phyloP scores from a whole-genome alignment of 2,329 filamentous ascomycete genomes.

The Xylariaceae sp. region DNA sequence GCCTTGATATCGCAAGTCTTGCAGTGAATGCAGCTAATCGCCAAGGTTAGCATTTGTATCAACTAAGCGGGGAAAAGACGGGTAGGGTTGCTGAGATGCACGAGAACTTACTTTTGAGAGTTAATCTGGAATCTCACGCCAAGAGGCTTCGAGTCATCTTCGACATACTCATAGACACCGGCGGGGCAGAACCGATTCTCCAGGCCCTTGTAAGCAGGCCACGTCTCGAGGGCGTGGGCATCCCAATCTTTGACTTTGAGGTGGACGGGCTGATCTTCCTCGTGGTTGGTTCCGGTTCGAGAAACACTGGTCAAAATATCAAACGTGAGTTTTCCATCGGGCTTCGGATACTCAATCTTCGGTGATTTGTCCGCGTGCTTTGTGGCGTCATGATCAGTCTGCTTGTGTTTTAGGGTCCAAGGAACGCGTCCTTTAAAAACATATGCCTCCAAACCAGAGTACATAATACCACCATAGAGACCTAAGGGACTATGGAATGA shows the following conservation, averaged over 20 bases:
- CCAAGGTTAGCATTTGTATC: slow-evolving; percentile 31
- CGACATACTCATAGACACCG: slow-evolving; percentile 96
- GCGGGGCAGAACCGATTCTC: slow-evolving; percentile 98
- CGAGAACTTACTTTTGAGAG: slow-evolving; percentile 80
- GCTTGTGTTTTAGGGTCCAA: slow-evolving; percentile 89
- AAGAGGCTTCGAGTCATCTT: slow-evolving; percentile 82
- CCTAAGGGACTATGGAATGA: slow-evolving; percentile 89
- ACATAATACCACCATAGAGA: slow-evolving; percentile 85
- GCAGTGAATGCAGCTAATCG: slow-evolving; percentile 88
- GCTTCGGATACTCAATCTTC: slow-evolving; percentile 97
- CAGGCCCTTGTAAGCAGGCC: slow-evolving; percentile 84
- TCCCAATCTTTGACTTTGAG: slow-evolving; percentile 96
- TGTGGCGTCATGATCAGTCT: slow-evolving; percentile 76
- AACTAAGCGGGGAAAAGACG: not conserved
- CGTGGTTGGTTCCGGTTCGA: slow-evolving; percentile 95
- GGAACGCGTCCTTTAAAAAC: slow-evolving; percentile 82
- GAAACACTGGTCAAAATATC: slow-evolving; percentile 96
- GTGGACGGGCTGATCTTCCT: slow-evolving; percentile 97
- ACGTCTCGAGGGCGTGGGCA: slow-evolving; percentile 79
- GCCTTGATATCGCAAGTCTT: slow-evolving; percentile 99
- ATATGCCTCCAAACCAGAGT: slow-evolving; percentile 91
- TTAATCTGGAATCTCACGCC: slow-evolving; percentile 98
- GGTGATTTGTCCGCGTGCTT: slow-evolving; percentile 75
- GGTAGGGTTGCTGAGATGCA: not conserved
- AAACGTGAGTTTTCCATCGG: slow-evolving; percentile 91